Conservation (phyloP, 768 basidiomycete species). For the Macrolepiota dolichaula region DNA sequence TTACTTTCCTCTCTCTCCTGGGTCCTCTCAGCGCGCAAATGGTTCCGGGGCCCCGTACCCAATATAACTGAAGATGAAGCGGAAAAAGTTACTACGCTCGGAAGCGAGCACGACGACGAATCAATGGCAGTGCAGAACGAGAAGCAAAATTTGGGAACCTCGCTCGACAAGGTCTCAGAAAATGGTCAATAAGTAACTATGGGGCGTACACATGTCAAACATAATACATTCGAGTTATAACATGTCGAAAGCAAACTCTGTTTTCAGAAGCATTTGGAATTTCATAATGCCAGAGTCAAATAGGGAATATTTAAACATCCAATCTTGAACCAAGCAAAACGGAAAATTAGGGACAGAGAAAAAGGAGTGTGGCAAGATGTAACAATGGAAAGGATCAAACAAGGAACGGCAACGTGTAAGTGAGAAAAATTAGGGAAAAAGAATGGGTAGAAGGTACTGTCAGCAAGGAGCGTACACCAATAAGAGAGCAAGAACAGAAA, state of each 20-base stretch:
- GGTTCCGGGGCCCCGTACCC: slow-evolving; percentile 66
- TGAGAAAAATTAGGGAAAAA: neutral
- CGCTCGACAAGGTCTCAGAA: neutral
- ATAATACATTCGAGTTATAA: neutral
- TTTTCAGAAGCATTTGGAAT: neutral
- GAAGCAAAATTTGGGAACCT: neutral
- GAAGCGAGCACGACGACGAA: neutral
- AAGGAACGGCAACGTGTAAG: neutral
- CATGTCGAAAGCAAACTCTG: neutral
- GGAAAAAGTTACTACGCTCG: neutral
- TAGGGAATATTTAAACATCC: slow-evolving; percentile 3
- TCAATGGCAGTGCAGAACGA: neutral
- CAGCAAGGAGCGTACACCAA: neutral
- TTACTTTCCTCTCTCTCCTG: slow-evolving; percentile 62
- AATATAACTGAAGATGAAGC: slow-evolving; percentile 34
- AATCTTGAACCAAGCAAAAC: neutral
- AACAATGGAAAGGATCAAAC: neutral
- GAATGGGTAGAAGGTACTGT: neutral
- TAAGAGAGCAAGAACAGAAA: neutral
- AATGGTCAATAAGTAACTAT: neutral
- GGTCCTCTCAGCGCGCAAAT: slow-evolving; percentile 63
- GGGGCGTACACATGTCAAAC: neutral
- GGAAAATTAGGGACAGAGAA: neutral
- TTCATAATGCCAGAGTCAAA: neutral
- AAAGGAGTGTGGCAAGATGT: neutral